These are phyloP conservation scores for Hordeum vulgare DNA, from an alignment of 176 grass and related monocot genomes.

Conservation along the genomic window DNA sequence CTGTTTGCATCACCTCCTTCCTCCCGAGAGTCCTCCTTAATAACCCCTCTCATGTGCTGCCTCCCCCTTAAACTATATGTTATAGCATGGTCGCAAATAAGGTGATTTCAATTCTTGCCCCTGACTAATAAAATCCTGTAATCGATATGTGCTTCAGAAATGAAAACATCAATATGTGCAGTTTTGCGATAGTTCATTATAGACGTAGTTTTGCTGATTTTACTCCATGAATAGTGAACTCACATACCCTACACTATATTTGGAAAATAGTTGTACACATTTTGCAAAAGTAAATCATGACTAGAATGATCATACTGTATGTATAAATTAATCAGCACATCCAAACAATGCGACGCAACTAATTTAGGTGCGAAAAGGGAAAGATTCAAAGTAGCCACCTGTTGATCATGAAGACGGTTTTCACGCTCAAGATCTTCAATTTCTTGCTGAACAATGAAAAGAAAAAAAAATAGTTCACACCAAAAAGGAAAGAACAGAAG, in stretches of 20 bases:
- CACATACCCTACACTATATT: background rate
- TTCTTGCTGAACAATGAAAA: constrained; percentile 66
- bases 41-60: too few species aligned
- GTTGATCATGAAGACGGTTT: constrained; percentile 91
- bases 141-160: background rate
- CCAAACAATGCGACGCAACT: background rate
- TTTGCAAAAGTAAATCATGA: constrained; percentile 1
- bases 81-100: background rate
- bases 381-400: constrained; percentile 40
- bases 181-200: background rate
- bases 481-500: background rate
- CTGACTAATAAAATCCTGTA: background rate
- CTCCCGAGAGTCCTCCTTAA: too few species aligned
- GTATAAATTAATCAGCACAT: background rate
- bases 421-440: constrained; percentile 96
- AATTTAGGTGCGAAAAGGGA: background rate
- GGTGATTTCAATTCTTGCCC: background rate
- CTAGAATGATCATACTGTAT: background rate
- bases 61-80: background rate
- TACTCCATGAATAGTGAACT: background rate
- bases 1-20: too few species aligned
- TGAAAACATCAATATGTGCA: background rate
- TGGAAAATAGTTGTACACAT: background rate
- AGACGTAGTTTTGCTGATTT: background rate
- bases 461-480: constrained; percentile 17